These are phyloP conservation scores for Trypanosoma cruzi DNA, from an alignment of 208 protist genomes.

Conservation along the genomic window DNA sequence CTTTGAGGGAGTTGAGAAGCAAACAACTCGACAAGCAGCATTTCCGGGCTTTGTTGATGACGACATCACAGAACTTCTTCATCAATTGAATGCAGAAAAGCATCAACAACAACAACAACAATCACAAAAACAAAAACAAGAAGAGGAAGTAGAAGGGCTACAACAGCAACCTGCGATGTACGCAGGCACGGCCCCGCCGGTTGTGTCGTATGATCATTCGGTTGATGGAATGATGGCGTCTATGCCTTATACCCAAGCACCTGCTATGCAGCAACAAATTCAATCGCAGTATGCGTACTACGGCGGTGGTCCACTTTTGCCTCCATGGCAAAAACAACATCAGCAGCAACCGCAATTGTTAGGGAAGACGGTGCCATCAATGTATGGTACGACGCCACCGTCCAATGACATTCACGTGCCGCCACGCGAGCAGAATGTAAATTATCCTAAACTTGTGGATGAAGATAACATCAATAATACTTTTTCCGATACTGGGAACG, in stretches of 20 bases:
- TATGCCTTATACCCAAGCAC: neutral
- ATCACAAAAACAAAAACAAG: too few species aligned
- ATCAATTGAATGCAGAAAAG: conserved; percentile 14
- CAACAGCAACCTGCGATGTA: conserved; percentile 8
- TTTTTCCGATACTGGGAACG: neutral
- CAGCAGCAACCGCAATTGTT: conserved; percentile 5
- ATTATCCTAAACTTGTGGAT: conserved; percentile 33
- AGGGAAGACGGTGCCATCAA: neutral
- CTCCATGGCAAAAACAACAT: conserved; percentile 14
- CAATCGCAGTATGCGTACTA: conserved; percentile 5
- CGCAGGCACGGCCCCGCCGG: too few species aligned
- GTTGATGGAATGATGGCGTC: neutral
- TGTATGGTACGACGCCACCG: neutral
- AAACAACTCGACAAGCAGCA: neutral
- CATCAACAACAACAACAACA: conserved; percentile 17
- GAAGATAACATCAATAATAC: conserved; percentile 24
- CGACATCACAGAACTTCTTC: conserved; percentile 24
- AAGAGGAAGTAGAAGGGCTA: too few species aligned
- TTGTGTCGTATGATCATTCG: neutral
- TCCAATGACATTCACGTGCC: neutral
- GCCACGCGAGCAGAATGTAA: neutral
- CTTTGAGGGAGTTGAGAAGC: conserved; percentile 28
- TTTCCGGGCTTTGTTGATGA: conserved; percentile 9
- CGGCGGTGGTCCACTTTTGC: neutral
- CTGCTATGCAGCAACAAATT: neutral